Percentiles rank a stretch among this genome's conserved stretches.
phyloP scores from a whole-genome alignment of 345 rosid genomes.

The Hibiscus syriacus region DNA sequence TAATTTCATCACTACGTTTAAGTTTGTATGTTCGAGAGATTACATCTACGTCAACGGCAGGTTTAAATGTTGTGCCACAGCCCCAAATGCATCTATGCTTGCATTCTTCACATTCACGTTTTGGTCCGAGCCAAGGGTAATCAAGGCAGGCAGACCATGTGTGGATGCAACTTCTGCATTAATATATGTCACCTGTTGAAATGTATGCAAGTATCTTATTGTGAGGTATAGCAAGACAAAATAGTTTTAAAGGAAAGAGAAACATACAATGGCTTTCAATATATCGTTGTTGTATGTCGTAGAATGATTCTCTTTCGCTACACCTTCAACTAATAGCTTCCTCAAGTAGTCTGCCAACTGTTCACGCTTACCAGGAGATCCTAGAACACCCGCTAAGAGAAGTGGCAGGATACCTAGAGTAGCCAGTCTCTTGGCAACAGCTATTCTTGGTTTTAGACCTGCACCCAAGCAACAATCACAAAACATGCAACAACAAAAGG shows the following conservation, averaged over 20 bases:
- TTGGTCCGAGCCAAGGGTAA: slow-evolving; percentile 96
- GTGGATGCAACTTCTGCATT: slow-evolving; percentile 73
- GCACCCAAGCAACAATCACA: slow-evolving; percentile 24
- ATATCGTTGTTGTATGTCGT: slow-evolving; percentile 43
- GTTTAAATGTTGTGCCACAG: slow-evolving; percentile 90
- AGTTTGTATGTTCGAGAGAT: too few relatives aligned
- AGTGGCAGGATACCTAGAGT: slow-evolving; percentile 75
- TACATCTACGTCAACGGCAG: too few relatives aligned
- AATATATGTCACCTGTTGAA: slow-evolving; percentile 59
- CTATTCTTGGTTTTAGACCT: slow-evolving; percentile 83
- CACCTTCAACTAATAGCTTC: slow-evolving; percentile 57
- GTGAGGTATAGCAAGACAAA: slow-evolving; percentile 3
- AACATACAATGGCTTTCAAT: slow-evolving; percentile 75
- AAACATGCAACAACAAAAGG: slow-evolving; percentile 7
- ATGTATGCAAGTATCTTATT: slow-evolving; percentile 10
- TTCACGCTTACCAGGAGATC: too few relatives aligned
- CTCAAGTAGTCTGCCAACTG: too few relatives aligned
- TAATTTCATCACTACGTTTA: too few relatives aligned
- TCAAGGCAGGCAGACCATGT: slow-evolving; percentile 79
- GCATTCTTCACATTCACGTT: too few relatives aligned
- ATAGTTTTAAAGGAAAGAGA: slow-evolving; percentile 12
- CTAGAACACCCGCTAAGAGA: slow-evolving; percentile 85
- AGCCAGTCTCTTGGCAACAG: slow-evolving; percentile 67
- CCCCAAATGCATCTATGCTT: too few relatives aligned
- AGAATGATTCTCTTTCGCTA: slow-evolving; percentile 47